Conservation (phyloP, 1,284 basidiomycete genomes). For the Quambalaria eucalypti region DNA sequence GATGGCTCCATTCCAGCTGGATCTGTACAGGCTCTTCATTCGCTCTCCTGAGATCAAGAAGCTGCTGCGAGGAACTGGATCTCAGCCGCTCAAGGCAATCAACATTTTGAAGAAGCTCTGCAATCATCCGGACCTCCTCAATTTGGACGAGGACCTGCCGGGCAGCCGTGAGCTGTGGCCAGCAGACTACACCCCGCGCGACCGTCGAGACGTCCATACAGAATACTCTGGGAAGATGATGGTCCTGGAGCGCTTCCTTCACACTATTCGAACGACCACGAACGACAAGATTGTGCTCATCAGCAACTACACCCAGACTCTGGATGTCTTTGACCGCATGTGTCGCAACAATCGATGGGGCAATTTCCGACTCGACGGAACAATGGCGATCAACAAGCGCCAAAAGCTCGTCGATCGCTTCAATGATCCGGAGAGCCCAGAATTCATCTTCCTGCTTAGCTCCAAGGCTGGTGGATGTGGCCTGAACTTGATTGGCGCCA, state of each 20-base stretch:
- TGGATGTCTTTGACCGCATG: conserved; percentile 60
- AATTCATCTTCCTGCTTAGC: conserved; percentile 93
- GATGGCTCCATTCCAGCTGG: conserved; percentile 76
- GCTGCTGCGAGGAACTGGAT: conserved; percentile 76
- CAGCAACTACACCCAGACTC: conserved; percentile 94
- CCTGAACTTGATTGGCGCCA: conserved; percentile 96
- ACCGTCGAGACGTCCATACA: conserved; percentile 34
- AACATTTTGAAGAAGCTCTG: conserved; percentile 93
- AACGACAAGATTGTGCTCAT: conserved; percentile 96
- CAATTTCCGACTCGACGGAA: conserved; percentile 84
- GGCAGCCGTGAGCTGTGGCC: conserved; percentile 79
- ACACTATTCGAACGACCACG: conserved; percentile 34
- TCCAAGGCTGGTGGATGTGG: conserved; percentile 91
- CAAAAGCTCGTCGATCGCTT: conserved; percentile 96
- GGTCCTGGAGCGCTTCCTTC: conserved; percentile 63
- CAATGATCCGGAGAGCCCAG: conserved; percentile 87
- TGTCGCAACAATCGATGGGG: conserved; percentile 62
- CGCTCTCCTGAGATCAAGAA: conserved; percentile 88
- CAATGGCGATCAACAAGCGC: conserved; percentile 84
- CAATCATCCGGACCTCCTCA: conserved; percentile 89
- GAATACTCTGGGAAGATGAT: conserved; percentile 56
- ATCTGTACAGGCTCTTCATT: conserved; percentile 85
- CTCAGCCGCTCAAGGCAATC: conserved; percentile 94
- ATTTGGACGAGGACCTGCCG: conserved; percentile 74
- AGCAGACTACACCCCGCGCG: conserved; percentile 61